Base-by-base conservation (phyloP, 1,284 basidiomycete species). In the Vanrija sp. region DNA sequence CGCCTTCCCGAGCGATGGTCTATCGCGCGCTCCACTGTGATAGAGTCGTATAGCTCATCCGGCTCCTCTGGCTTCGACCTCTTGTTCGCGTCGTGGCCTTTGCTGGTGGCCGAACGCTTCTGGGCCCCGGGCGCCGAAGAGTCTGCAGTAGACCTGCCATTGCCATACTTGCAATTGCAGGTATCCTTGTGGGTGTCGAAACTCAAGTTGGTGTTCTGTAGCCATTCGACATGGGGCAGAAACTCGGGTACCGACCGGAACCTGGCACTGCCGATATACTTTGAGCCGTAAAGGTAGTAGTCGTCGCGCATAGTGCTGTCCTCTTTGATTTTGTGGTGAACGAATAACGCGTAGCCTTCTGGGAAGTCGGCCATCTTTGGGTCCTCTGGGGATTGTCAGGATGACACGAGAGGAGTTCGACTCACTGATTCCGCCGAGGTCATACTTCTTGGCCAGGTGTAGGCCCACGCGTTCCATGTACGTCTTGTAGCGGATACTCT, bases 231-330 rank as follows among this genome's bases (percentile, higher is more conserved):
- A 46, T 73, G 71, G 0, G 52, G 56, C 3, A 59, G 37, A 53
- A 71, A 69, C 49, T 73, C 70, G 8, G 50, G 41, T 4, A 60
- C 45, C 3, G 48, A 55, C 5, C 65, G 49, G 27, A 69, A 68
- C 49, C 60, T 64, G 39, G 18, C 39, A 14, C 31, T 14, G 4
- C 31, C 31, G 7, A 50, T 52, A 35, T 56, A 18, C 5, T 23
- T 46, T 0, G 67, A 67, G 37, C 71, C 70, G 67, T 70, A 66
- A 27, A 71, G 42, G 46, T 74, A 72, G 16, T 54, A 57, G 47
- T 72, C 68, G 6, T 62, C 58, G 37, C 67, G 51, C 8, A 65
- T 35, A 1, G 36, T 36, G 6, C 24, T 43, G 36, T 59, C 58
- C 0, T 41, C 31, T 43, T 61, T 57, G 14, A 59, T 62, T 49